phyloP scores from a whole-genome alignment of 768 basidiomycete genomes.

The Boletellus sp. region DNA sequence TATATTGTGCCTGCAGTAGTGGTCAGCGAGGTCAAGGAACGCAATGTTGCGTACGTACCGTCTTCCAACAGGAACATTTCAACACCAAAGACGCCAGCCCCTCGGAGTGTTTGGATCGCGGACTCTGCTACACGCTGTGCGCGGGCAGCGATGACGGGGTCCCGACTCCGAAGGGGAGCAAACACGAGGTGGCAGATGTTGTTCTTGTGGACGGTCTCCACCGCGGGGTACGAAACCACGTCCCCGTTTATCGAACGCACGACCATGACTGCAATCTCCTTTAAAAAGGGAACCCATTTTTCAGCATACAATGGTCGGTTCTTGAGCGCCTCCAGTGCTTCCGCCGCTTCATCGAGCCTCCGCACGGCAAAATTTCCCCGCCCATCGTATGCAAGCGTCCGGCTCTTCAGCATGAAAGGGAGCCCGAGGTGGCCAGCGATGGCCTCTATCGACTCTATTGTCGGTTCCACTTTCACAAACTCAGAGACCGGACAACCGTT shows the following conservation, averaged over 20 bases:
- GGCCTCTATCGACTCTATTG: constrained; percentile 46
- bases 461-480: constrained; percentile 58
- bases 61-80: constrained; percentile 95
- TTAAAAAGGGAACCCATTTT: constrained; percentile 84
- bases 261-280: constrained; percentile 97
- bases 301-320: constrained; percentile 87
- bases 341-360: constrained; percentile 45
- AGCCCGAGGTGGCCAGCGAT: constrained; percentile 64
- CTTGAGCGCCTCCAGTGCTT: constrained; percentile 51
- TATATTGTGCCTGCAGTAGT: constrained; percentile 56
- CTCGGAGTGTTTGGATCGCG: constrained; percentile 73
- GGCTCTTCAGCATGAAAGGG: constrained; percentile 93
- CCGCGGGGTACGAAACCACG: constrained; percentile 80
- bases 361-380: constrained; percentile 84
- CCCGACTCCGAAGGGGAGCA: constrained; percentile 69
- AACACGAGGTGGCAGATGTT: constrained; percentile 93
- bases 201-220: constrained; percentile 93
- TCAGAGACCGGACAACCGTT: constrained; percentile 52
- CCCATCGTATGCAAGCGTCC: constrained; percentile 95
- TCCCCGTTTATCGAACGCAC: constrained; percentile 74
- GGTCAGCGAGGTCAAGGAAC: background rate
- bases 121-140: constrained; percentile 76
- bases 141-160: constrained; percentile 49
- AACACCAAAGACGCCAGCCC: constrained; percentile 95
- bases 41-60: constrained; percentile 45